Base-by-base conservation (phyloP, 2,329 filamentous ascomycete genomes). In the Plectosphaerella sp. region DNA sequence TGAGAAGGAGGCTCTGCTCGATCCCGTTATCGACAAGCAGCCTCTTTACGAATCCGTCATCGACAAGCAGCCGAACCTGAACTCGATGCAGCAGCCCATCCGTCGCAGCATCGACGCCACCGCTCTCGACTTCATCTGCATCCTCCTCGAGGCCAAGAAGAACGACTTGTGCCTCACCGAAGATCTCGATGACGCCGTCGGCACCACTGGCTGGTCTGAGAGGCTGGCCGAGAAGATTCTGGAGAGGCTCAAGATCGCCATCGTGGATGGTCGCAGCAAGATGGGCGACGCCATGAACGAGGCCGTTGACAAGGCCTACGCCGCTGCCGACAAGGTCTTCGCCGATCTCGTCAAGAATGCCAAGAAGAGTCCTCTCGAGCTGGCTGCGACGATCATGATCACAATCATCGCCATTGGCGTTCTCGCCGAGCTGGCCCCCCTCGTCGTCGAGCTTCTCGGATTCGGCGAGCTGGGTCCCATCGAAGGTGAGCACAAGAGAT, bases 341-440 rank as follows among this genome's bases (percentile, higher is more conserved):
- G n/a, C 24, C 3, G 52, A 52, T 28, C 4, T 33, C 28, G 28
- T 33, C 28, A 4, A 33, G 28, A 33, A 9, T 12, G 51, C 33
- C 3, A 43, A 49, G 33, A 49, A 51, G 15, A 49, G 54, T 3
- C 54, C 55, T 0, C 28, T 33, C 28, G 28, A 33, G 28, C 28
- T 33, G 28, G 28, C 28, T 12, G 28, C 28, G 28, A 33, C 28
- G 8, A 47, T 52, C 10, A 18, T 56, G 3, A 35, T 52, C 3
- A 52, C 50, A n/a, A 16, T 57, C 9, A 18, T 57, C 11, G 55
- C 54, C 3, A 35, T 57, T 5, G 55, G 55, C n/a, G 24, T 57
- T 14, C 22, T 56, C 39, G 51, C 33, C 16, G 20, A 43, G 18
- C 11, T 56, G 15, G 45, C 55, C 4, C 55, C 55, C 3, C 56